Evolutionary conservation across 805 yeast genomes (phyloP).

Genomic region (Starmerella cellae): DNA sequence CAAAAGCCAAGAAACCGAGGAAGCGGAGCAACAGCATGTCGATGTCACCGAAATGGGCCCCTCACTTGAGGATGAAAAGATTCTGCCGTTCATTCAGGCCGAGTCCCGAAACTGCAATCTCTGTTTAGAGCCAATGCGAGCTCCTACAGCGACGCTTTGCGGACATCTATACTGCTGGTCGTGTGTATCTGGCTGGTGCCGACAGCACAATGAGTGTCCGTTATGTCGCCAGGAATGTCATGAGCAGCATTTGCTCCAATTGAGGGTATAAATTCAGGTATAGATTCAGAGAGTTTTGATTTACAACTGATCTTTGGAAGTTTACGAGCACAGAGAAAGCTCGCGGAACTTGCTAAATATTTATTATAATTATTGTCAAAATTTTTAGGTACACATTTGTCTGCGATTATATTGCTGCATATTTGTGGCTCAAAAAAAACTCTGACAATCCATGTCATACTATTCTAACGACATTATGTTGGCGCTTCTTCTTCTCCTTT

Average conservation of each 20-base stretch:
- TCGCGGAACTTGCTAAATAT: no score
- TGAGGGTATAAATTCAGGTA: slow-evolving; percentile 28
- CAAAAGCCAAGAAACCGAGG: background rate
- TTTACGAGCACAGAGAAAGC: no score
- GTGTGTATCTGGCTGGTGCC: slow-evolving; percentile 79
- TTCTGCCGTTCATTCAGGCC: slow-evolving; percentile 56
- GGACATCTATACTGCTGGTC: slow-evolving; percentile 92
- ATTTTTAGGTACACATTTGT: slow-evolving; percentile 20
- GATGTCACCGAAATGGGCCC: slow-evolving; percentile 24
- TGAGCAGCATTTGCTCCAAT: slow-evolving; percentile 49
- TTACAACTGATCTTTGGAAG: no score
- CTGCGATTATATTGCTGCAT: slow-evolving; percentile 7
- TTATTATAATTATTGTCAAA: no score
- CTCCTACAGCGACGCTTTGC: slow-evolving; percentile 78
- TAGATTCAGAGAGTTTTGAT: no score
- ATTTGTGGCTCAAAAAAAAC: no score
- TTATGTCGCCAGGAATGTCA: slow-evolving; percentile 63
- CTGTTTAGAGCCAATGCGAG: slow-evolving; percentile 64
- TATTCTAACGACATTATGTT: slow-evolving; percentile 11
- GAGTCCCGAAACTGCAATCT: slow-evolving; percentile 67
- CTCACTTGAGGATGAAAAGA: slow-evolving; percentile 43
- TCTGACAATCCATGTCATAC: no score
- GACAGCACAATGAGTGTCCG: slow-evolving; percentile 83
- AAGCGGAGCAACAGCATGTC: slow-evolving; percentile 6
- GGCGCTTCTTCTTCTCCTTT: slow-evolving; percentile 4